These are phyloP conservation scores for Themeda triandra DNA, from an alignment of 176 grass and related monocot species.

Conservation along the genomic window DNA sequence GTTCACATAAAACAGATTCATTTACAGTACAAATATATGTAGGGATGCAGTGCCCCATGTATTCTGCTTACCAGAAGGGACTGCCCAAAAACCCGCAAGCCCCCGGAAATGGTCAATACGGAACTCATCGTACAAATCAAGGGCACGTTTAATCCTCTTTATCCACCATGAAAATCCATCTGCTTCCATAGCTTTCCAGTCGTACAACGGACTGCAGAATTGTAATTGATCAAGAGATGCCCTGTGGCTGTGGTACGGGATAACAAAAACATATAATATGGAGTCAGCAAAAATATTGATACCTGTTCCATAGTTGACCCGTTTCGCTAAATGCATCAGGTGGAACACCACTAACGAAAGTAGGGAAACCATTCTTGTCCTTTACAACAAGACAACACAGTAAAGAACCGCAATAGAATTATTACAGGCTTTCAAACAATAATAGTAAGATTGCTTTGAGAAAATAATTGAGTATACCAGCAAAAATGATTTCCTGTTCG, in stretches of 20 bases:
- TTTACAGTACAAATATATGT: slow-evolving; percentile 1
- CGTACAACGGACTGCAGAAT: slow-evolving; percentile 70
- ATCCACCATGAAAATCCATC: slow-evolving; percentile 84
- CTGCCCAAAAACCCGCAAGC: slow-evolving; percentile 84
- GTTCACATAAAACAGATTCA: slow-evolving; percentile 28
- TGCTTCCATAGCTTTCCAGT: slow-evolving; percentile 91
- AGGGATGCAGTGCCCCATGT: neutral
- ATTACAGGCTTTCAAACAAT: slow-evolving; percentile 21
- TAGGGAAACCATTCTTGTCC: slow-evolving; percentile 92
- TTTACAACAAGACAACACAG: slow-evolving; percentile 34
- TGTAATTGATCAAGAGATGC: slow-evolving; percentile 24
- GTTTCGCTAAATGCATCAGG: slow-evolving; percentile 97
- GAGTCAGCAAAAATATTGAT: neutral
- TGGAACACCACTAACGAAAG: slow-evolving; percentile 92
- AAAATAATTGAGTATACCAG: slow-evolving; percentile 55
- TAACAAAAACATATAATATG: slow-evolving; percentile 15
- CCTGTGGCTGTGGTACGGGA: neutral
- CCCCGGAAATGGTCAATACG: slow-evolving; percentile 98
- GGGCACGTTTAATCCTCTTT: slow-evolving; percentile 88
- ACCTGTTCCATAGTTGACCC: slow-evolving; percentile 95
- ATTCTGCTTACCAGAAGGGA: slow-evolving; percentile 73
- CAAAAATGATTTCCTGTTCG: slow-evolving; percentile 92
- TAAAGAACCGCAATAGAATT: neutral
- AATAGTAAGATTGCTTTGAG: neutral
- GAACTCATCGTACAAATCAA: slow-evolving; percentile 98